Evolutionary conservation across 2,329 filamentous ascomycete genomes (phyloP).

Genomic region (Ophiostoma pallidulum): DNA sequence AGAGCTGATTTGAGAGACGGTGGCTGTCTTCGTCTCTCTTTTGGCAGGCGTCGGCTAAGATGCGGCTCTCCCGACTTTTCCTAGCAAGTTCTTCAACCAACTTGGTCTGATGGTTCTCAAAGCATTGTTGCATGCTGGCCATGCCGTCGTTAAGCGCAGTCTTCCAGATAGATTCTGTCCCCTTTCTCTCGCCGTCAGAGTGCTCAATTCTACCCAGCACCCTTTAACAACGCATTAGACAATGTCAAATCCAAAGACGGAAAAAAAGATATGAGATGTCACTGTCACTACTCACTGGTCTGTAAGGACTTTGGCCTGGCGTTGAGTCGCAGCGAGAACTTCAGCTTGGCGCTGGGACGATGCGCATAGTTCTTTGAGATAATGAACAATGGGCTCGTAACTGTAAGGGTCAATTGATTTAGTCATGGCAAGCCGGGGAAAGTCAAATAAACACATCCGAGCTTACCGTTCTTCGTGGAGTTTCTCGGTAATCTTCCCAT

Average conservation of each 20-base stretch:
- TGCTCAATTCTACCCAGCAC: not conserved
- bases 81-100: not conserved
- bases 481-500: not conserved
- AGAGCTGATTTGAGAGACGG: not conserved
- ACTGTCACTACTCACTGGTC: not conserved
- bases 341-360: no score
- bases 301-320: not conserved
- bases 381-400: not conserved
- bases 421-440: no score
- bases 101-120: not conserved
- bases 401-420: not conserved
- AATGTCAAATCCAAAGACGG: not conserved
- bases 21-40: constrained; percentile 5
- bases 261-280: not conserved
- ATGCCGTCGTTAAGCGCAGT: not conserved
- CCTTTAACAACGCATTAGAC: not conserved
- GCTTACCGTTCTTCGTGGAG: constrained; percentile 8
- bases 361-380: not conserved
- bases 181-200: not conserved
- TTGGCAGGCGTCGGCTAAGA: constrained; percentile 3
- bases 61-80: not conserved
- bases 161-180: not conserved
- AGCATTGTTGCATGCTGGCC: not conserved
- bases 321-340: no score
- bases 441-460: no score